These are phyloP conservation scores for Macrolepiota albuminosa DNA, from an alignment of 768 basidiomycete species.

Conservation along the genomic window DNA sequence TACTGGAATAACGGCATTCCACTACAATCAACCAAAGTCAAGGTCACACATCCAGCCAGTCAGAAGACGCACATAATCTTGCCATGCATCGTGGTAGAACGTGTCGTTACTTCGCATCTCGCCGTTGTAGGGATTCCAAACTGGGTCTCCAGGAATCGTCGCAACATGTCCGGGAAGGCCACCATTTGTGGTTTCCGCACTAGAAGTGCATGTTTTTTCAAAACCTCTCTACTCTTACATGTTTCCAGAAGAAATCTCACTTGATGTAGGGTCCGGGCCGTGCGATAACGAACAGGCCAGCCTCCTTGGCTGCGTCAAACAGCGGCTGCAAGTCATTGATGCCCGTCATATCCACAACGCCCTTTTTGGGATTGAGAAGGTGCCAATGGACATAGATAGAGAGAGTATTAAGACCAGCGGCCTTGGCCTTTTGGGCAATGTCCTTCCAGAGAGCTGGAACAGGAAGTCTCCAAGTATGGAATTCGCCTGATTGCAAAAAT, in stretches of 20 bases:
- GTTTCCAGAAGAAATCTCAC: not conserved
- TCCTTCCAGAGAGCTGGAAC: conserved; percentile 14
- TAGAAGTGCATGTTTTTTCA: not conserved
- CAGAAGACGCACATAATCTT: conserved; percentile 11
- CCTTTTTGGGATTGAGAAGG: conserved; percentile 14
- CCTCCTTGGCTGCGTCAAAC: conserved; percentile 16
- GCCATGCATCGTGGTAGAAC: conserved; percentile 14
- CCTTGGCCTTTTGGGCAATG: conserved; percentile 14
- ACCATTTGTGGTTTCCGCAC: conserved; percentile 13
- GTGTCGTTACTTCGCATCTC: conserved; percentile 16
- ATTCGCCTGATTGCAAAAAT: conserved; percentile 16
- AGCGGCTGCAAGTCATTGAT: conserved; percentile 14
- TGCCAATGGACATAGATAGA: conserved; percentile 17
- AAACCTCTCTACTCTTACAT: not conserved
- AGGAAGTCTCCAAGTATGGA: conserved; percentile 16
- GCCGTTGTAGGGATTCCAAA: conserved; percentile 15
- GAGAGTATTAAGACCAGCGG: conserved; percentile 13
- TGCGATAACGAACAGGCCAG: conserved; percentile 13
- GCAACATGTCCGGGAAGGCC: conserved; percentile 14
- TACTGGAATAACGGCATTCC: conserved; percentile 13
- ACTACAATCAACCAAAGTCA: not conserved
- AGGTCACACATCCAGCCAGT: not conserved
- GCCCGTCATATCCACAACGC: conserved; percentile 14
- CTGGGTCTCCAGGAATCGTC: conserved; percentile 14
- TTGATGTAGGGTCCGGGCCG: conserved; percentile 16